Evolutionary conservation across 257 asterid species (phyloP), one percentile per base, ranked within the genome.

Genomic region (Marsdenia floribunda): DNA sequence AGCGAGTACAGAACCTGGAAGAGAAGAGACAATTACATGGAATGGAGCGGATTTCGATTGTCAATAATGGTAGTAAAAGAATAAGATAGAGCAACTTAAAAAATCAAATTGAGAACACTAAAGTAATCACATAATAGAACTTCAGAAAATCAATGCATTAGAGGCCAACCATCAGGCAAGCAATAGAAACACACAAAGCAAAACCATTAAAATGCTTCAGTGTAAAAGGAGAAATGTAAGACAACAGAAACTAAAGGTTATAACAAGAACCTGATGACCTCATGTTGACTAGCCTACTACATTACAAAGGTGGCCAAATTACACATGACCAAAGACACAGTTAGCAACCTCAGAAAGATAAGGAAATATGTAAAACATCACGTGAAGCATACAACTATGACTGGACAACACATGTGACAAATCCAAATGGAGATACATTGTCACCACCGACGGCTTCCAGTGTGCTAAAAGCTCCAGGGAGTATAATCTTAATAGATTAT

Each of bases 1-100:
- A 95, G 37, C 98, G 96, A 50, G 91, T 85, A 84, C 94, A 87
- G 74, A 95, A 92, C 97, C 96, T 90, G 81, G 75, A 59, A 80
- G 69, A 50, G 66, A 77, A 78, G 55, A 73, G 47, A 73, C 37
- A 22, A 64, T 71, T 70, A 54, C 19, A 78, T 4, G 61, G 44
- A 71, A 54, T 54, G 35, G 53, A 49, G 29, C 61, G 55, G 10
- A 76, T 37, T 26, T 52, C 11, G 61, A 24, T 38, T 70, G 70
- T 60, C 52, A 73, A 38, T 50, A 74, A 68, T 21, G 19, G 52
- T 18, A 66, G 15, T 8, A 66, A 66, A 9, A 38, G 21, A 19
- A 65, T 44, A 29, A 38, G 15, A 6, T 54, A 50, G n/a, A 57
- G 21, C 6, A 67, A 26, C n/a, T 15, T 8, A 33, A 70, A 46